A percentile compares a stretch with the other conserved stretches of the same genome.
These are phyloP conservation scores for Alternaria postmessia DNA, from an alignment of 2,329 filamentous ascomycete species.

Conservation along the genomic window DNA sequence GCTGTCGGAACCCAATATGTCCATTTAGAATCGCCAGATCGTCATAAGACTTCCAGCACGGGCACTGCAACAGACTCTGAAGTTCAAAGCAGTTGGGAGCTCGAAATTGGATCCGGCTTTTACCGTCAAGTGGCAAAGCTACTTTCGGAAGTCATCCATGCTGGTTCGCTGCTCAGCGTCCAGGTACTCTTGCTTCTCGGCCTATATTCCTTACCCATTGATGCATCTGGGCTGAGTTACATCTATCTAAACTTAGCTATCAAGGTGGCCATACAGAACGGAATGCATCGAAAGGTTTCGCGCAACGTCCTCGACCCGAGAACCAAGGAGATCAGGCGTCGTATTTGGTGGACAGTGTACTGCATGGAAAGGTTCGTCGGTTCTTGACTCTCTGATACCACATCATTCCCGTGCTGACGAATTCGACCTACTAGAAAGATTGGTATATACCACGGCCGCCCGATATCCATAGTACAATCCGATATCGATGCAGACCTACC, in stretches of 20 bases:
- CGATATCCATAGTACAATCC: constrained; percentile 17
- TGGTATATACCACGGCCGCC: constrained; percentile 23
- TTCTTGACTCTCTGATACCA: neutral
- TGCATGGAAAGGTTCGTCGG: constrained; percentile 22
- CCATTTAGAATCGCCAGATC: constrained; percentile 19
- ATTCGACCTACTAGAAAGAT: constrained; percentile 10
- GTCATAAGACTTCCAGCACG: neutral
- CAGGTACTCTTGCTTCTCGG: constrained; percentile 66
- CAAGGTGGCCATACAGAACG: constrained; percentile 67
- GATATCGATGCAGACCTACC: constrained; percentile 23
- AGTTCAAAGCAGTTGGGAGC: constrained; percentile 13
- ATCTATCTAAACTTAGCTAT: constrained; percentile 65
- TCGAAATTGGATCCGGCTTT: constrained; percentile 19
- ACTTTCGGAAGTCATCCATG: constrained; percentile 65
- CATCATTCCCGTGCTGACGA: neutral
- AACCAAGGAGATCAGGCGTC: constrained; percentile 19
- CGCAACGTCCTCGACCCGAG: constrained; percentile 8
- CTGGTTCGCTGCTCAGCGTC: constrained; percentile 65
- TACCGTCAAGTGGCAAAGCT: constrained; percentile 65
- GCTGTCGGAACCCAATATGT: constrained; percentile 55
- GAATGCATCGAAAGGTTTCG: constrained; percentile 61
- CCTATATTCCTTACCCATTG: constrained; percentile 63
- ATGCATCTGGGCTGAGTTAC: constrained; percentile 65
- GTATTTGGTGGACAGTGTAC: constrained; percentile 26
- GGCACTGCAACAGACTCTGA: neutral